Percentiles rank a stretch among this genome's conserved stretches.
Evolutionary conservation across 371 early-diverging fungal genomes (phyloP).

Genomic region (Apophysomyces trapeziformis): DNA sequence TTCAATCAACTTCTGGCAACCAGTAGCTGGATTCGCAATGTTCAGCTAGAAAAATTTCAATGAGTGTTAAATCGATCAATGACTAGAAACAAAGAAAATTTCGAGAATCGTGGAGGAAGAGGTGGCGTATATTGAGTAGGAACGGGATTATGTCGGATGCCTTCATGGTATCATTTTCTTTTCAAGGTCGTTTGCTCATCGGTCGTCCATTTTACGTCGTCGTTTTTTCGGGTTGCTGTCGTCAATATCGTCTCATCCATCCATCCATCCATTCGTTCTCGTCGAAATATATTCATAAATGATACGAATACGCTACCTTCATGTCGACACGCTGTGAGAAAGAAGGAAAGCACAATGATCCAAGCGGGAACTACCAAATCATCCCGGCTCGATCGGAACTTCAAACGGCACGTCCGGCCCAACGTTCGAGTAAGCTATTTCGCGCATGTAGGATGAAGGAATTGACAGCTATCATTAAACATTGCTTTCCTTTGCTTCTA

Average conservation of each 20-base stretch:
- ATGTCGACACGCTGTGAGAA: constrained; percentile 10
- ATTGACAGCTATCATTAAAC: too few species aligned
- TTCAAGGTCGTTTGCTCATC: background rate
- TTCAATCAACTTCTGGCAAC: constrained; percentile 98
- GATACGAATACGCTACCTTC: constrained; percentile 7
- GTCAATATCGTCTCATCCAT: background rate
- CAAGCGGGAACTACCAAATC: background rate
- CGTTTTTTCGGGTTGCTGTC: background rate
- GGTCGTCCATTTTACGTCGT: background rate
- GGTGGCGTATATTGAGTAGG: background rate
- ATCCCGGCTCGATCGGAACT: constrained; percentile 1
- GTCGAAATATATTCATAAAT: background rate
- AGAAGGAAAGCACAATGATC: constrained; percentile 2
- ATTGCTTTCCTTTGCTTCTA: too few species aligned
- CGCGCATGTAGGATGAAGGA: too few species aligned
- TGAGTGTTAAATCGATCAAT: background rate
- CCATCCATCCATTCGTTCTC: constrained; percentile 3
- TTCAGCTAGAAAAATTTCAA: constrained; percentile 73
- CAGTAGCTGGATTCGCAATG: constrained; percentile 99
- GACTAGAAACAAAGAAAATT: constrained; percentile 53
- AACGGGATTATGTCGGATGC: too few species aligned
- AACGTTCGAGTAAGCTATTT: background rate
- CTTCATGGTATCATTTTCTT: background rate
- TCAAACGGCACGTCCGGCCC: background rate
- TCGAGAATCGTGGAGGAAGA: constrained; percentile 6